Evolutionary conservation across 371 early-diverging fungal species (phyloP), one percentile per base, ranked within the genome.

Genomic region (Saksenaea oblongispora): DNA sequence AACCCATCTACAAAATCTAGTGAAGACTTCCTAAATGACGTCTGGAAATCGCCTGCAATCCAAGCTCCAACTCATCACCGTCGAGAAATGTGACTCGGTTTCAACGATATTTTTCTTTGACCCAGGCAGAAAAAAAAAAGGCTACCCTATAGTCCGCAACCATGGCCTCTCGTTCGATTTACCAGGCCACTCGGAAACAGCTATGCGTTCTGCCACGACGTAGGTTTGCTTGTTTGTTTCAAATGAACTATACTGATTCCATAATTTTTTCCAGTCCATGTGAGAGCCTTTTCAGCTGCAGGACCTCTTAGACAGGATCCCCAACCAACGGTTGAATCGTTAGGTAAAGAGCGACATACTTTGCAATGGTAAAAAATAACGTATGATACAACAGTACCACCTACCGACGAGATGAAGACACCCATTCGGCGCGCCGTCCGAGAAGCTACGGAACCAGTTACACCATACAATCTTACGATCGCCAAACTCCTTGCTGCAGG

Each of bases 401-500:
- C 71, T 14, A 31, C 58, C 1, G 66, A 66, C 37, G 57, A 53
- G 14, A 34, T 78, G n/a, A 78, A 78, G 58, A 72, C 67, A 28
- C 67, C 75, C 17, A 69, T 78, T 65, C 62, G 67, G n/a, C 79
- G 70, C 54, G 54, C 77, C 18, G 63, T 74, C 15, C 61, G 64
- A 14, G 67, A 69, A 58, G 61, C 64, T 55, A 59, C 68, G 36
- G 71, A 68, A 44, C 70, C 76, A 22, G 58, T 74, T 28, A 71
- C 75, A 63, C 76, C 76, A 24, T 73, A 76, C 70, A 79, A 86
- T 61, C 54, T 92, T 58, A 85, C 90, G 7, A 83, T 96, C 55
- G 74, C 86, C 17, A 76, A 85, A 47, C 84, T 98, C 56, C 74
- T 97, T 73, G 91, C 92, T 9, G 93, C 95, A 10, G 92, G 92